Percentiles rank a stretch among this genome's conserved stretches.
Conservation (phyloP, 129 eudicot genomes). For the Artemisia annua region DNA sequence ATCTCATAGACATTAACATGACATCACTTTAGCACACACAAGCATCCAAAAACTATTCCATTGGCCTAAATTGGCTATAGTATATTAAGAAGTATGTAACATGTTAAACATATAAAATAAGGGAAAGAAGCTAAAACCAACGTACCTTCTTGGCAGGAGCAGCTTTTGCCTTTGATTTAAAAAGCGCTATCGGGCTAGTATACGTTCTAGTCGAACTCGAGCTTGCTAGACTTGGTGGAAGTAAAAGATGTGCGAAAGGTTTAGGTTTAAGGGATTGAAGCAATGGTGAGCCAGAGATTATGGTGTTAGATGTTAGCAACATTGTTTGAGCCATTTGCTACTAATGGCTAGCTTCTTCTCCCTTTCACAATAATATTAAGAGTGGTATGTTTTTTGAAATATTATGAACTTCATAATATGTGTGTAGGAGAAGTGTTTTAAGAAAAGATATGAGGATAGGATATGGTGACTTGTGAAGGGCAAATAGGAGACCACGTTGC, state of each 20-base stretch:
- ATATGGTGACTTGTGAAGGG: slow-evolving; percentile 38
- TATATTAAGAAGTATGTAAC: background rate
- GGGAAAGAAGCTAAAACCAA: background rate
- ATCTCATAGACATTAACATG: no score
- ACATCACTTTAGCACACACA: background rate
- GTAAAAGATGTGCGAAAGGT: slow-evolving; percentile 47
- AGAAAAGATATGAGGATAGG: slow-evolving; percentile 37
- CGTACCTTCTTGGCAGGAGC: slow-evolving; percentile 76
- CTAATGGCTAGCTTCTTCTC: background rate
- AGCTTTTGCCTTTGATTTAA: slow-evolving; percentile 86
- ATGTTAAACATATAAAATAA: no score
- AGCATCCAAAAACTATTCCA: background rate
- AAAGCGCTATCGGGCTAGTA: slow-evolving; percentile 56
- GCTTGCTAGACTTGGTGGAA: slow-evolving; percentile 36
- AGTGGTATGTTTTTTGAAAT: slow-evolving; percentile 9
- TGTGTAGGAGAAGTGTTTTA: slow-evolving; percentile 34
- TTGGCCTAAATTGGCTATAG: no score
- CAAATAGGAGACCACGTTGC: slow-evolving; percentile 38
- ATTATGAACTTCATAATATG: slow-evolving; percentile 15
- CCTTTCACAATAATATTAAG: background rate
- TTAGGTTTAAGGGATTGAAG: slow-evolving; percentile 61
- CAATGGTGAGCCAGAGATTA: slow-evolving; percentile 41
- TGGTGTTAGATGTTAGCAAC: slow-evolving; percentile 58
- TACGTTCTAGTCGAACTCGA: slow-evolving; percentile 31
- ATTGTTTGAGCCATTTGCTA: slow-evolving; percentile 73